Evolutionary conservation across 1,284 basidiomycete genomes (phyloP), one percentile per base, ranked within the genome.

Genomic region (Schizopora paradoxa): DNA sequence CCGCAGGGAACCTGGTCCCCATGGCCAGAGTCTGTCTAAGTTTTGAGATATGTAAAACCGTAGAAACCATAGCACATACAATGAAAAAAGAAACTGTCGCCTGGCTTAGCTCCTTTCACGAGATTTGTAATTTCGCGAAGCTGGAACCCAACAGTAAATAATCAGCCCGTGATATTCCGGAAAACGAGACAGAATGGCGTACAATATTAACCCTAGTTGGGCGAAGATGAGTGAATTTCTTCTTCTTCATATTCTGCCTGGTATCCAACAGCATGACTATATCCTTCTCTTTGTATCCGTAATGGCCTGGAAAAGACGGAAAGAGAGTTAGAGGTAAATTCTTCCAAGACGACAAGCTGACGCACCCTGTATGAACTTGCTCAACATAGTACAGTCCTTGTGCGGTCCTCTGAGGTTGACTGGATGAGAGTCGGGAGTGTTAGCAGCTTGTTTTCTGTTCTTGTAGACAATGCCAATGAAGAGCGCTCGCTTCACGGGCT

Each of bases 151-250:
- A 21, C 10, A 13, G 11, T 11, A 43, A 36, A 18, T 19, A 26
- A 22, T 7, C 3, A 27, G 11, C 19, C 25, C n/a, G 43, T 13
- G 7, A 27, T 5, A 10, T 22, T 31, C 14, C 29, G 11, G 10
- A 16, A n/a, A n/a, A n/a, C n/a, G 6, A n/a, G 2, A 14, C 10
- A 13, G 8, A 21, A 23, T 16, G 21, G 43, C 46, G 23, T 26
- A 48, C 46, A 8, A 48, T 48, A 16, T 48, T 48, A 7, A 3
- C 40, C 10, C 27, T 22, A 2, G 46, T 48, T 21, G 46, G 46
- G 4, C 8, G 28, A 14, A 14, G n/a, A n/a, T n/a, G n/a, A n/a
- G n/a, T n/a, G n/a, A n/a, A n/a, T n/a, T n/a, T n/a, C n/a, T n/a
- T n/a, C n/a, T n/a, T 23, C 5, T 10, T 26, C 14, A 21, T 19